Conservation (phyloP, 1,139 yeast species). For the Saccharomyces hybrid region DNA sequence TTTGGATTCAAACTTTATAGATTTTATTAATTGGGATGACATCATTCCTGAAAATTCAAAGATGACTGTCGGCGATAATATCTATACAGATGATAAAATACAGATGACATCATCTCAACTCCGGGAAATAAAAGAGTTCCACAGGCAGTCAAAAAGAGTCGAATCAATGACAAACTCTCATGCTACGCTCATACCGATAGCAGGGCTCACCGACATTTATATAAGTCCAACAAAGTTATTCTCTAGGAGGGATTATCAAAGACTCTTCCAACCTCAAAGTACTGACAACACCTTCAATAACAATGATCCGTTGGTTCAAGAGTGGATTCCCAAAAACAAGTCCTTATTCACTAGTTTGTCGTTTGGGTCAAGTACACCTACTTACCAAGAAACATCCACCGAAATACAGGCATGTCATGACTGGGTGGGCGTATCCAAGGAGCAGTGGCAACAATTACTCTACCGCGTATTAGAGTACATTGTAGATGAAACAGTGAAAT, state of each 20-base stretch:
- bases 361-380: neutral
- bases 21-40: constrained; percentile 47
- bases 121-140: neutral
- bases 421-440: neutral
- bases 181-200: neutral
- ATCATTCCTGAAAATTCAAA: constrained; percentile 13
- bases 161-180: neutral
- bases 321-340: neutral
- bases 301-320: neutral
- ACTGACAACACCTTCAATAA: neutral
- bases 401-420: neutral
- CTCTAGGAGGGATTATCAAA: neutral
- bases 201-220: neutral
- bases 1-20: constrained; percentile 60
- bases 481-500: neutral
- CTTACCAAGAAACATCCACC: neutral
- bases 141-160: neutral
- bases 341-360: neutral
- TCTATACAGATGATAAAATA: neutral
- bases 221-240: neutral
- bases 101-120: neutral
- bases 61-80: neutral
- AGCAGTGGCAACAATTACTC: neutral
- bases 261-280: neutral
- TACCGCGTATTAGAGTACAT: neutral